A percentile compares a stretch with the other conserved stretches of the same genome.
phyloP scores from a whole-genome alignment of 2,329 filamentous ascomycete species.

The Fusarium sp. region DNA sequence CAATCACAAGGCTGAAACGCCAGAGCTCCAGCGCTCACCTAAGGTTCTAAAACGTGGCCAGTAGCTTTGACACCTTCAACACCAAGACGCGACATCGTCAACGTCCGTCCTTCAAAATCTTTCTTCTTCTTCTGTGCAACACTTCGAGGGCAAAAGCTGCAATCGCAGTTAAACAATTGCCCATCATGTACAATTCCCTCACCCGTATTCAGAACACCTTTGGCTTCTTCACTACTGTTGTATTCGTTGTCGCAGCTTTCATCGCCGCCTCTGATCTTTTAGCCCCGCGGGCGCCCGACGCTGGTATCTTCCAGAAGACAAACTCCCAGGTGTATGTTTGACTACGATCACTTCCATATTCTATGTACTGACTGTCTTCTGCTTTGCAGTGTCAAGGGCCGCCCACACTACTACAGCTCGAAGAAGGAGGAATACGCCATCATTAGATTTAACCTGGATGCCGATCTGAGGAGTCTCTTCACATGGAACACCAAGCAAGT shows the following conservation, averaged over 20 bases:
- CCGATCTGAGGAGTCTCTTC: slow-evolving; percentile 91
- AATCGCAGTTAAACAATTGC: slow-evolving; percentile 19
- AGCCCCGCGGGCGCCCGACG: slow-evolving; percentile 73
- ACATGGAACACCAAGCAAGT: slow-evolving; percentile 99
- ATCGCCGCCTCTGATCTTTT: slow-evolving; percentile 85
- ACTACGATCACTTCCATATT: background rate
- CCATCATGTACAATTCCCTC: slow-evolving; percentile 85
- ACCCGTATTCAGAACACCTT: slow-evolving; percentile 92
- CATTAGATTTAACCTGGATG: slow-evolving; percentile 91
- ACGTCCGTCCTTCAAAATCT: slow-evolving; percentile 11
- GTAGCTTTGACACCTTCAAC: slow-evolving; percentile 26
- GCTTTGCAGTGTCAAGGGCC: slow-evolving; percentile 76
- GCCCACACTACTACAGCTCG: slow-evolving; percentile 93
- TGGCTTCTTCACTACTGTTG: slow-evolving; percentile 96
- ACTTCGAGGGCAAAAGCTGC: slow-evolving; percentile 27
- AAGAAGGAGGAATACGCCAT: slow-evolving; percentile 97
- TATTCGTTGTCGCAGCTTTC: slow-evolving; percentile 80
- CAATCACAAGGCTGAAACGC: slow-evolving; percentile 42
- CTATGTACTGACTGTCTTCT: slow-evolving; percentile 5
- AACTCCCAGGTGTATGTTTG: slow-evolving; percentile 84
- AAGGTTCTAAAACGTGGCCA: slow-evolving; percentile 41
- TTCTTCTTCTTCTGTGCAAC: slow-evolving; percentile 4
- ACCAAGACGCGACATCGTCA: slow-evolving; percentile 32
- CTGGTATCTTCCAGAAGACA: slow-evolving; percentile 68
- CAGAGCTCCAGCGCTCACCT: slow-evolving; percentile 26